Conservation (phyloP, 2,329 filamentous ascomycete species). For the Penicillium sp. region DNA sequence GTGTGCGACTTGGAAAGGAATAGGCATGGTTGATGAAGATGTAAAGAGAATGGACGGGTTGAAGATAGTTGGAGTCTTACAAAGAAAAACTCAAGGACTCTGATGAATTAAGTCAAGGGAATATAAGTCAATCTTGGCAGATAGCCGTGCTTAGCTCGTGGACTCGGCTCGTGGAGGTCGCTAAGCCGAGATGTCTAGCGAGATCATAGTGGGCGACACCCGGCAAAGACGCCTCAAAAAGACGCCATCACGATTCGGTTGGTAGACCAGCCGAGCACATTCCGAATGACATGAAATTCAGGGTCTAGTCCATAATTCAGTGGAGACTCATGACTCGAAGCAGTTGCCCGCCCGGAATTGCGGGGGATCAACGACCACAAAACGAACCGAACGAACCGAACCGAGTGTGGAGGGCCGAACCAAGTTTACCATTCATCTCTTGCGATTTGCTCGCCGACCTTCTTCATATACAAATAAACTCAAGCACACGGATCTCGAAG, state of each 20-base stretch:
- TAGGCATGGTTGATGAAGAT: constrained; percentile 5
- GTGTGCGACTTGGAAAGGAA: constrained; percentile 12
- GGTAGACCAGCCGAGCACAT: not conserved
- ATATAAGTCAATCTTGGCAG: not conserved
- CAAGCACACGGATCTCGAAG: not conserved
- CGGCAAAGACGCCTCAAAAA: not conserved
- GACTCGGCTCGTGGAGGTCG: not conserved
- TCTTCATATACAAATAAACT: constrained; percentile 4
- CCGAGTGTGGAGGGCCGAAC: not conserved
- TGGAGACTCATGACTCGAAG: not conserved
- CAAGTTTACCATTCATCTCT: not conserved
- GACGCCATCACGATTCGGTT: not conserved
- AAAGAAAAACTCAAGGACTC: not conserved
- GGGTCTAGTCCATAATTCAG: not conserved
- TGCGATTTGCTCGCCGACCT: too few relatives aligned
- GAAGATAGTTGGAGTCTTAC: not conserved
- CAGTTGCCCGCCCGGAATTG: not conserved
- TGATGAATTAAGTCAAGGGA: not conserved
- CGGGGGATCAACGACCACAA: not conserved
- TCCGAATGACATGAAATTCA: not conserved
- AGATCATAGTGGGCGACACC: not conserved
- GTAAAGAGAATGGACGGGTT: not conserved
- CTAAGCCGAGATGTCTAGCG: not conserved
- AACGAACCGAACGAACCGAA: not conserved
- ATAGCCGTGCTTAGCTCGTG: not conserved